phyloP scores from a whole-genome alignment of 176 grass and related monocot species.

The Otatea glauca region DNA sequence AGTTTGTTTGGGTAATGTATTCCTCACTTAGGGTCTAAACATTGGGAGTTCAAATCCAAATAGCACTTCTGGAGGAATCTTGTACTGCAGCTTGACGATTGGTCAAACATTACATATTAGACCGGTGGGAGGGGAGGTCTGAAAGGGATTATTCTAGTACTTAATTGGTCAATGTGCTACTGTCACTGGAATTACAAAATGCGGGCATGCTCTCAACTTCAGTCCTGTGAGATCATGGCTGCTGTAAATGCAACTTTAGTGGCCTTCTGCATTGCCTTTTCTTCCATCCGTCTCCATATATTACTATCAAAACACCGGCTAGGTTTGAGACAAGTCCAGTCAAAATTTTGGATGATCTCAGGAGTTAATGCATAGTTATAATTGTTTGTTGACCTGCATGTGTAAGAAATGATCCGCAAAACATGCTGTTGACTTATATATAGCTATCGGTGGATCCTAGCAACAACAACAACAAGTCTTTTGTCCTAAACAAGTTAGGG shows the following conservation, averaged over 20 bases:
- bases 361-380: neutral
- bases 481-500: too few relatives aligned
- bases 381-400: neutral
- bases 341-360: neutral
- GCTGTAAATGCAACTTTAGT: constrained; percentile 6
- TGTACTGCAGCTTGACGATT: neutral
- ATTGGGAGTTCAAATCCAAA: constrained; percentile 24
- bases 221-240: neutral
- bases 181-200: constrained; percentile 6
- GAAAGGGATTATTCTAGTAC: too few relatives aligned
- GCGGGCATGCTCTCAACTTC: neutral
- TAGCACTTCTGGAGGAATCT: constrained; percentile 3
- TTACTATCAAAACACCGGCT: neutral
- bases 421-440: neutral
- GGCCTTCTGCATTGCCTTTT: neutral
- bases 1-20: neutral
- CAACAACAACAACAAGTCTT: too few relatives aligned
- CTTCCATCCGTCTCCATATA: neutral
- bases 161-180: constrained; percentile 35
- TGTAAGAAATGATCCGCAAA: neutral
- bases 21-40: constrained; percentile 10
- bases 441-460: neutral
- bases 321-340: neutral
- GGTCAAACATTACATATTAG: neutral
- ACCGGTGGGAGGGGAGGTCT: neutral